These are phyloP conservation scores for Rhodotorula graminis DNA, from an alignment of 768 basidiomycete genomes.

Conservation along the genomic window DNA sequence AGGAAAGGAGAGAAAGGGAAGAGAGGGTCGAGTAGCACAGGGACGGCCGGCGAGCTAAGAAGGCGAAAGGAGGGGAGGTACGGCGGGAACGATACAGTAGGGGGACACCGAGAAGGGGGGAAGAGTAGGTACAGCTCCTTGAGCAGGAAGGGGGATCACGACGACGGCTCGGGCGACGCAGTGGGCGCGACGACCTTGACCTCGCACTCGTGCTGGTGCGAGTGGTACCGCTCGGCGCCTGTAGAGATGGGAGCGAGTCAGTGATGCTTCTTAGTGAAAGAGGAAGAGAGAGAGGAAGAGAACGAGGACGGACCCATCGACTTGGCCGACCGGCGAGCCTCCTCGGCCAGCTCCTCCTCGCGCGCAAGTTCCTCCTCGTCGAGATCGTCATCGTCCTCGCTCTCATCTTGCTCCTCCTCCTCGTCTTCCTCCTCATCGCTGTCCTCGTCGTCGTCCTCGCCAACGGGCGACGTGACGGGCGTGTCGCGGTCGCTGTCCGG, in stretches of 20 bases:
- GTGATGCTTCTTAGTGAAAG: too few relatives aligned
- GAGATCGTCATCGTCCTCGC: background rate
- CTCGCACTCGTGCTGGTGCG: conserved; percentile 8
- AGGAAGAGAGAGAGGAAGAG: background rate
- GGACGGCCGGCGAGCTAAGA: too few relatives aligned
- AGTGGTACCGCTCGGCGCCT: conserved; percentile 30
- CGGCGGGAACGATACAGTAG: too few relatives aligned
- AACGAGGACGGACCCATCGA: conserved; percentile 13
- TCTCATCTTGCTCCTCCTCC: background rate
- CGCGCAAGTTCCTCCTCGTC: conserved; percentile 20
- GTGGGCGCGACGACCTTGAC: conserved; percentile 1
- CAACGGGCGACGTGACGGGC: background rate
- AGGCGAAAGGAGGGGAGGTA: too few relatives aligned
- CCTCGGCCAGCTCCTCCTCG: conserved; percentile 29
- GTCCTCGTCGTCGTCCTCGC: background rate
- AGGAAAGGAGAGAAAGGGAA: too few relatives aligned
- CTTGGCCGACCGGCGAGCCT: conserved; percentile 22
- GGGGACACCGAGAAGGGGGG: too few relatives aligned
- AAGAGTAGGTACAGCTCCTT: too few relatives aligned
- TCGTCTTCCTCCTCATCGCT: too few relatives aligned
- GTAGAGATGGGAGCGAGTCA: background rate
- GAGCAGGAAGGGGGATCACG: background rate
- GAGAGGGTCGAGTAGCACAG: too few relatives aligned
- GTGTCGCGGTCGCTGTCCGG: background rate
- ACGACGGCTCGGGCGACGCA: background rate